phyloP scores from a whole-genome alignment of 306 rosid species.

The Glycine tomentella region DNA sequence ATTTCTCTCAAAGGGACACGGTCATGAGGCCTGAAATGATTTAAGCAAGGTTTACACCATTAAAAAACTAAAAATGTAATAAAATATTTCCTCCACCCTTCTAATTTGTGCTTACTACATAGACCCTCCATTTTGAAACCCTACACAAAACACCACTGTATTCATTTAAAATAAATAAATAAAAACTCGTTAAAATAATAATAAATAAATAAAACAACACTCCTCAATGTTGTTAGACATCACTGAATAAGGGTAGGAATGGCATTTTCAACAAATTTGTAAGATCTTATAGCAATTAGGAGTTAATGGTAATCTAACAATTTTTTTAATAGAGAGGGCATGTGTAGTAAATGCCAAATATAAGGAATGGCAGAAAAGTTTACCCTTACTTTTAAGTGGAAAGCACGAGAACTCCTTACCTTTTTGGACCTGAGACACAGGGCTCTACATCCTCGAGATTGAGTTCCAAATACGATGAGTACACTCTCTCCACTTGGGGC shows the following conservation, averaged over 20 bases:
- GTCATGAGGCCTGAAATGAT: slow-evolving; percentile 86
- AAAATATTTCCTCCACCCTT: background rate
- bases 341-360: slow-evolving; percentile 30
- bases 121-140: slow-evolving; percentile 16
- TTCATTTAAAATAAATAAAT: too few relatives aligned
- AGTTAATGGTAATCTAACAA: slow-evolving; percentile 15
- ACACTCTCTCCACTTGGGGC: slow-evolving; percentile 85
- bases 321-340: slow-evolving; percentile 6
- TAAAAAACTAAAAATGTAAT: slow-evolving; percentile 31
- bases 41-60: slow-evolving; percentile 38
- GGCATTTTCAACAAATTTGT: background rate
- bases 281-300: slow-evolving; percentile 11
- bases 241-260: slow-evolving; percentile 40
- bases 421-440: slow-evolving; percentile 96
- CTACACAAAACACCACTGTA: too few relatives aligned
- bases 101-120: background rate
- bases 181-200: too few relatives aligned
- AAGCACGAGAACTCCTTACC: slow-evolving; percentile 57
- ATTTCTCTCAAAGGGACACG: slow-evolving; percentile 92
- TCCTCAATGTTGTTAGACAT: too few relatives aligned
- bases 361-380: background rate
- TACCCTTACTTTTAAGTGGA: slow-evolving; percentile 7
- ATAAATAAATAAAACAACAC: too few relatives aligned
- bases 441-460: slow-evolving; percentile 86
- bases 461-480: slow-evolving; percentile 80